These are phyloP conservation scores for Leccinellum albellum DNA, from an alignment of 768 basidiomycete genomes.

Conservation along the genomic window DNA sequence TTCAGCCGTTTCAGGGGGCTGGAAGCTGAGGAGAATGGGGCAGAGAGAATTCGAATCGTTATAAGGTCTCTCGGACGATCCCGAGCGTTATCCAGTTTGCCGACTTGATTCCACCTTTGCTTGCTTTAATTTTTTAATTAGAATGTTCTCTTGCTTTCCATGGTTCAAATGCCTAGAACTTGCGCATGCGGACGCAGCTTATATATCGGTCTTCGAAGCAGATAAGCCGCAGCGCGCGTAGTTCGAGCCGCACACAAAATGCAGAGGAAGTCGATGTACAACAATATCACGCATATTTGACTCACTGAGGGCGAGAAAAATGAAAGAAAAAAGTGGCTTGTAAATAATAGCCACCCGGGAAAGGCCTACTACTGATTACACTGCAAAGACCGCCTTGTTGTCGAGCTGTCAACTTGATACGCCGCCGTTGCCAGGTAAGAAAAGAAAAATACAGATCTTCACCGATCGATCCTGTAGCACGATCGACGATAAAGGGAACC, in stretches of 20 bases:
- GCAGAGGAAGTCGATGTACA: neutral
- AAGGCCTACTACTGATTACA: neutral
- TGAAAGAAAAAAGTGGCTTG: neutral
- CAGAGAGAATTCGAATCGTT: neutral
- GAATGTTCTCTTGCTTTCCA: neutral
- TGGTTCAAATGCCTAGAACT: neutral
- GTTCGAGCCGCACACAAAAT: neutral
- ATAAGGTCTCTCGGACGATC: neutral
- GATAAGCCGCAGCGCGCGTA: neutral
- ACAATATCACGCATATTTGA: neutral
- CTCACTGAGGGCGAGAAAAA: neutral
- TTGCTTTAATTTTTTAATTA: neutral
- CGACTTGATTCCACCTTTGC: neutral
- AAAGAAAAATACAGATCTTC: neutral
- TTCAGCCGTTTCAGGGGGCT: neutral
- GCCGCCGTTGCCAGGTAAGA: neutral
- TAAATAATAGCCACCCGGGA: neutral
- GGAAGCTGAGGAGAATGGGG: neutral
- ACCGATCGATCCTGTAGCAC: conserved; percentile 9
- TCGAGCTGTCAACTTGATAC: neutral
- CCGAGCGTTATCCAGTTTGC: neutral
- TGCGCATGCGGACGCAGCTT: neutral
- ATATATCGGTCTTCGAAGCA: neutral
- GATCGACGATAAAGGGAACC: neutral
- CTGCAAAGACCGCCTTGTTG: neutral